These are phyloP conservation scores for Arabidopsis suecica DNA, from an alignment of 345 rosid species.

Conservation along the genomic window DNA sequence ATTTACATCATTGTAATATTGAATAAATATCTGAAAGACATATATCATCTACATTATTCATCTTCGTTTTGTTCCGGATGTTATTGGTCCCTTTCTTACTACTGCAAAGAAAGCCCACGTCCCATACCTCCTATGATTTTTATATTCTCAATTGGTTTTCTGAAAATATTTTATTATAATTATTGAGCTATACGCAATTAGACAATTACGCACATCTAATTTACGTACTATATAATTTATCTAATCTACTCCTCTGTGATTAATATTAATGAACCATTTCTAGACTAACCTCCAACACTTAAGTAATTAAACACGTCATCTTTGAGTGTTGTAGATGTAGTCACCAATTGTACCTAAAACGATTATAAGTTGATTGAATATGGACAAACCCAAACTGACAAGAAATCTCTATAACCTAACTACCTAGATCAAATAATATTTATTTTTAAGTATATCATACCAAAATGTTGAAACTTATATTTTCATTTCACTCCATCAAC, in stretches of 20 bases:
- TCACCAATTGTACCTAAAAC: constrained; percentile 29
- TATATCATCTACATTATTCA: not conserved
- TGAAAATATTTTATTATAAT: constrained; percentile 12
- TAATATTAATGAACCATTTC: not conserved
- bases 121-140: constrained; percentile 22
- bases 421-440: constrained; percentile 23
- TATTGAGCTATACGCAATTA: constrained; percentile 11
- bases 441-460: constrained; percentile 6
- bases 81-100: constrained; percentile 1
- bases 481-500: constrained; percentile 38
- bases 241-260: not conserved
- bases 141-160: constrained; percentile 7
- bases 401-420: constrained; percentile 25
- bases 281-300: constrained; percentile 20
- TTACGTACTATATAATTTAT: not conserved
- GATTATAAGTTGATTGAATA: constrained; percentile 21
- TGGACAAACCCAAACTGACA: constrained; percentile 41
- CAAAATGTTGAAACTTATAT: constrained; percentile 31
- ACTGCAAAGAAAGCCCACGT: constrained; percentile 25
- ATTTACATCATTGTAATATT: too few relatives aligned
- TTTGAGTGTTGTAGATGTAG: constrained; percentile 24
- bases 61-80: not conserved
- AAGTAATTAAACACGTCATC: constrained; percentile 28
- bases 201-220: constrained; percentile 8
- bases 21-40: too few relatives aligned